phyloP scores from a whole-genome alignment of 768 basidiomycete genomes.

The Pulveroboletus frians region DNA sequence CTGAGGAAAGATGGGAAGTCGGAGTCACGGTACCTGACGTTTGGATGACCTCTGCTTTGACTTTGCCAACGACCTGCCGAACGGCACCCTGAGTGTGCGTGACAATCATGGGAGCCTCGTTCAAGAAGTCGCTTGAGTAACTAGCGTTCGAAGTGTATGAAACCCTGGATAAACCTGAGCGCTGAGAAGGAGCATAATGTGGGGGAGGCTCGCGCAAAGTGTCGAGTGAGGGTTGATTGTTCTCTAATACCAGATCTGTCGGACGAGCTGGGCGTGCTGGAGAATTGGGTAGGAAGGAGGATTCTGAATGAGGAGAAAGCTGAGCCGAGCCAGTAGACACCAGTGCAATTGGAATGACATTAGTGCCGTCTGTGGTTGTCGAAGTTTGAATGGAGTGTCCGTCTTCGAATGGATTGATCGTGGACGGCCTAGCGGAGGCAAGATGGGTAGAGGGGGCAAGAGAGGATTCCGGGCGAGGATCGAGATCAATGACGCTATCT shows the following conservation, averaged over 20 bases:
- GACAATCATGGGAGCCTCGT: constrained; percentile 78
- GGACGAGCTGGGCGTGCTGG: constrained; percentile 55
- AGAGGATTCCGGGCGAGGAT: constrained; percentile 43
- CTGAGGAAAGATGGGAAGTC: constrained; percentile 24
- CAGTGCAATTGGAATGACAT: constrained; percentile 83
- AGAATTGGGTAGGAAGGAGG: constrained; percentile 25
- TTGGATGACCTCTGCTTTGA: constrained; percentile 74
- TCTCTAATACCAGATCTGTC: constrained; percentile 56
- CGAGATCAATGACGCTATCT: constrained; percentile 54
- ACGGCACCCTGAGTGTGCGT: constrained; percentile 59
- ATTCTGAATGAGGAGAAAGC: constrained; percentile 33
- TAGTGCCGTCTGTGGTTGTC: constrained; percentile 72
- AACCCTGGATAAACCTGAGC: constrained; percentile 53
- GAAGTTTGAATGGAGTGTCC: constrained; percentile 72
- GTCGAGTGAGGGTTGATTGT: constrained; percentile 56
- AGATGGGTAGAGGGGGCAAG: constrained; percentile 9
- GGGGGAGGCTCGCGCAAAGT: constrained; percentile 36
- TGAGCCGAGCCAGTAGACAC: constrained; percentile 53
- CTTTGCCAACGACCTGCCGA: constrained; percentile 69
- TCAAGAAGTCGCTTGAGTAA: constrained; percentile 72
- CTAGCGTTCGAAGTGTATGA: constrained; percentile 75
- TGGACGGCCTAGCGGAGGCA: constrained; percentile 19
- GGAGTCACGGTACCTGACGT: constrained; percentile 41
- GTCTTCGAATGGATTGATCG: constrained; percentile 72
- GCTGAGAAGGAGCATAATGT: constrained; percentile 42